These are phyloP conservation scores for Diddensiella transvaalensis DNA, from an alignment of 805 yeast genomes.

Conservation along the genomic window DNA sequence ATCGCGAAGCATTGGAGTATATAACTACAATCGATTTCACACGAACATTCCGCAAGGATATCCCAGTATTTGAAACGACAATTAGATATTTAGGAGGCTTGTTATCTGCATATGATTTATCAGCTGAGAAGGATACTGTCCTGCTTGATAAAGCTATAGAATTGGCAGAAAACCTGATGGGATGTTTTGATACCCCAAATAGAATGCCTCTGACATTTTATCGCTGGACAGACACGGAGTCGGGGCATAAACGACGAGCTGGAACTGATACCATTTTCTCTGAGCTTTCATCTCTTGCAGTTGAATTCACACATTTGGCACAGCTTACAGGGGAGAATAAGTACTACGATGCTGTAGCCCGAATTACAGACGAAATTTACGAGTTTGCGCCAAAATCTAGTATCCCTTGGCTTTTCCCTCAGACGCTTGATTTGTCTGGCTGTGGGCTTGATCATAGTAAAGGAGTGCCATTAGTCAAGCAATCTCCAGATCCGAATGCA, in stretches of 20 bases:
- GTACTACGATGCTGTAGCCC: constrained; percentile 49
- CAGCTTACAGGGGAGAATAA: constrained; percentile 47
- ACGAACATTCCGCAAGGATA: constrained; percentile 37
- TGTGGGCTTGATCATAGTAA: constrained; percentile 33
- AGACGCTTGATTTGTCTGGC: constrained; percentile 48
- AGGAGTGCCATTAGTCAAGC: not conserved
- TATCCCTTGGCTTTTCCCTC: constrained; percentile 45
- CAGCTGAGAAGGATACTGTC: constrained; percentile 33
- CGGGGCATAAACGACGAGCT: constrained; percentile 27
- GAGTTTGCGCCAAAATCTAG: constrained; percentile 33
- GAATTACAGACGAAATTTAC: constrained; percentile 40
- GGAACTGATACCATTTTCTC: constrained; percentile 37
- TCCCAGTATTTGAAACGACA: constrained; percentile 50
- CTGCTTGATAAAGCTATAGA: constrained; percentile 42
- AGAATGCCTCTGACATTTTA: constrained; percentile 48
- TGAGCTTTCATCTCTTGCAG: constrained; percentile 46
- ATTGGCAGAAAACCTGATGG: constrained; percentile 47
- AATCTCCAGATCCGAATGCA: not conserved
- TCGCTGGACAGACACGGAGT: constrained; percentile 37
- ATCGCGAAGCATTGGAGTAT: constrained; percentile 37
- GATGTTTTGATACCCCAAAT: constrained; percentile 54
- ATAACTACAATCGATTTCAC: constrained; percentile 40
- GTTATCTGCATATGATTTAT: constrained; percentile 49
- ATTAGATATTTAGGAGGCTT: constrained; percentile 54
- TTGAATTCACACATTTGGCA: constrained; percentile 52